Base-by-base conservation (phyloP, 352 stramenopile species). In the Phytophthora meadii region DNA sequence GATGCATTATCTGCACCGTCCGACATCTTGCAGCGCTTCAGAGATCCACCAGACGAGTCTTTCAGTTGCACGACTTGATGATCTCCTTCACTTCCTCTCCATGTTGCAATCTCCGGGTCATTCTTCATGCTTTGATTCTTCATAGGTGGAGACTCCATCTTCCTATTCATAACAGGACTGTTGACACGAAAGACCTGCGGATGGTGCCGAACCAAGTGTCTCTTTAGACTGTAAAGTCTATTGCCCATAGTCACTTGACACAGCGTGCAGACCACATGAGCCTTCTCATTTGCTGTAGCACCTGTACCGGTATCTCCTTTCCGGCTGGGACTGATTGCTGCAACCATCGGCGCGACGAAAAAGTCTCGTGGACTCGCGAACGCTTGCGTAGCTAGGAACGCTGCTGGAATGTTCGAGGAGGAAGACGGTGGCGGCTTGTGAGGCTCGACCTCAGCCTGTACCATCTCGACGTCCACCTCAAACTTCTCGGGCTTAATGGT, bases 141-240 rank as follows among this genome's bases (percentile, higher is more conserved):
- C 15, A 57, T 55, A 2, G n/a, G 34, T 10, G 58, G 51, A 11
- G 68, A 76, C 50, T 63, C 36, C 17, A 51, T 25, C 15, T 65
- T 73, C 44, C 57, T 65, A 8, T 56, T 63, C 12, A 25, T 57
- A 2, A 17, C 14, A 1, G 65, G 39, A n/a, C 57, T 70, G 3
- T 62, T 53, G 24, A 81, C 59, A 14, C 74, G 68, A 37, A 87
- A 87, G 15, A 87, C 74, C 30, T 78, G 58, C 28, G 62, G 68
- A 34, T 87, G 76, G 45, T 87, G 68, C 6, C 76, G 70, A 28
- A 73, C 80, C 25, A 85, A 55, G 45, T 87, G 78, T 10, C 78
- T 53, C 65, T 84, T 84, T 40, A 87, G 68, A 19, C 61, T 83
- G 64, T 79, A 85, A 11, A 72, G 67, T 14, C 78, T 46, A 12